A percentile compares a stretch with the other conserved stretches of the same genome.
Conservation (phyloP, 1,284 basidiomycete genomes). For the Trametes sp. region DNA sequence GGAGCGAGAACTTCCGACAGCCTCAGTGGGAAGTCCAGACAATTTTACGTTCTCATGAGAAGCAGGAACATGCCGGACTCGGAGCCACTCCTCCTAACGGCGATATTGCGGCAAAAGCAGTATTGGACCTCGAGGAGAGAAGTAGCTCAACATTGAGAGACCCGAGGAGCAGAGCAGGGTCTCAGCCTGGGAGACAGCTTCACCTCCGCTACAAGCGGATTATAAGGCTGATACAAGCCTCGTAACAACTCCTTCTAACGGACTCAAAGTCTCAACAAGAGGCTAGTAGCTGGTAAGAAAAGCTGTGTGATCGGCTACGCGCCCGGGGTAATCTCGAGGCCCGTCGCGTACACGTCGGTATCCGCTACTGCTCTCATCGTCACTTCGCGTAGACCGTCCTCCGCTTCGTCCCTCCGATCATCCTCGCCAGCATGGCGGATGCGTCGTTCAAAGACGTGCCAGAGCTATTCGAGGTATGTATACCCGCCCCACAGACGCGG, state of each 20-base stretch:
- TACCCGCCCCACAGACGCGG: background rate
- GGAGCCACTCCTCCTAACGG: background rate
- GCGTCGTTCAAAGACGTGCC: constrained; percentile 63
- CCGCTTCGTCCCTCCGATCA: constrained; percentile 4
- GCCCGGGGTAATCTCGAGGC: constrained; percentile 12
- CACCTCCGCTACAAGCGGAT: no score
- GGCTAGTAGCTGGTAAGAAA: constrained; percentile 4
- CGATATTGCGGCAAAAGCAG: background rate
- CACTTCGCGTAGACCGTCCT: constrained; percentile 8
- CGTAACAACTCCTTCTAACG: no score
- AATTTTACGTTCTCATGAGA: constrained; percentile 7
- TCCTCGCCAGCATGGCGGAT: constrained; percentile 44
- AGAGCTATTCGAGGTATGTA: constrained; percentile 72
- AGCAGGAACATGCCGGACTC: background rate
- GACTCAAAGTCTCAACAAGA: no score
- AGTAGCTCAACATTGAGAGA: background rate
- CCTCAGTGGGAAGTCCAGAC: constrained; percentile 1
- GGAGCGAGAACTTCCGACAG: constrained; percentile 23
- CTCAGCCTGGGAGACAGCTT: background rate
- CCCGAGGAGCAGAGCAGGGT: background rate
- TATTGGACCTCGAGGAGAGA: background rate
- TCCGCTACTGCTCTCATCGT: constrained; percentile 12
- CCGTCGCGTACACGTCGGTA: constrained; percentile 28
- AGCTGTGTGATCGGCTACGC: constrained; percentile 20
- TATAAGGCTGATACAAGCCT: no score